Base-by-base conservation (phyloP, 768 basidiomycete genomes). In the Mycena albidolilacea region DNA sequence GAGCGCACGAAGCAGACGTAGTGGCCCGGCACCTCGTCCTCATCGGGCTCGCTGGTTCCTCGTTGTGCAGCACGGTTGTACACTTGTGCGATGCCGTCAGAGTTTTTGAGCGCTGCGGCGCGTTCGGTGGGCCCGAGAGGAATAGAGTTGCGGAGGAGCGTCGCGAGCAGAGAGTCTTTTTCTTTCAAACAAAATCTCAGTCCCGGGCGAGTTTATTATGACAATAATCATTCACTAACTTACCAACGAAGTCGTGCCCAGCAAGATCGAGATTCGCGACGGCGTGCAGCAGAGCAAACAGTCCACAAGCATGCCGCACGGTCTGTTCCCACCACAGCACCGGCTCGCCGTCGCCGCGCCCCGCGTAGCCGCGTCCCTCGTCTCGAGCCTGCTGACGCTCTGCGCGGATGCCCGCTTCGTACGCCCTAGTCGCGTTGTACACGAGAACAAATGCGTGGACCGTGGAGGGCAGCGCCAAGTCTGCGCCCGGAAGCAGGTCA, bases 251-350 rank as follows among this genome's bases (percentile, higher is more conserved):
- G 14, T 64, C 6, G 4, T 70, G 38, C 21, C 64, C 67, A 0
- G 17, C 37, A 10, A 68, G 21, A 11, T 73, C 46, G 23, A 76
- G 69, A 39, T 75, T 77, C 39, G 74, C 23, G 5, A 70, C 66
- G 6, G 76, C 76, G 30, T 77, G 76, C 44, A 77, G 43, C 65
- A 77, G 35, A n/a, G 72, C 74, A 10, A 73, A 71, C 11, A 77
- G 14, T 19, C 76, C 76, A 41, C 76, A 77, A 0, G 76, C 76
- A 43, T 73, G 38, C 11, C 69, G 65, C 19, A 77, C 73, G 1
- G 66, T 77, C 64, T 77, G 76, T 14, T 72, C 69, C n/a, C 71
- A 75, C 76, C 76, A 77, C 17, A 77, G 57, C 10, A 46, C 64
- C 1, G 72, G 66, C 62, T 77, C 76, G 0, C 19, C 64, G 9